These are phyloP conservation scores for Skeletonema costatum DNA, from an alignment of 108 stramenopile species.

Conservation along the genomic window DNA sequence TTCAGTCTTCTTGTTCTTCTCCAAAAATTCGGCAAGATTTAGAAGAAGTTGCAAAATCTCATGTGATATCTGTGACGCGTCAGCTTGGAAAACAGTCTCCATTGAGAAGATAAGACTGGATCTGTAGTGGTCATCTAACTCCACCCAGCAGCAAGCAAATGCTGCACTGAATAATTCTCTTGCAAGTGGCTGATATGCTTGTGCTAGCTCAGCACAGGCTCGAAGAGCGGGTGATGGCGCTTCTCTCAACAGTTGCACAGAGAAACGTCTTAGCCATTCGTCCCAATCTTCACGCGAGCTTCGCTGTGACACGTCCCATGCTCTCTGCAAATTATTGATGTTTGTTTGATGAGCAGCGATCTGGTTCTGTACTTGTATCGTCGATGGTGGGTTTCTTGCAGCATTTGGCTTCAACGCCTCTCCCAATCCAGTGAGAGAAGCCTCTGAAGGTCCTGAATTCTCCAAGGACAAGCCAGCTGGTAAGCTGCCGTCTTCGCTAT, in stretches of 20 bases:
- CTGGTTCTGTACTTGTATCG: constrained; percentile 42
- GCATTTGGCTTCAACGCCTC: constrained; percentile 16
- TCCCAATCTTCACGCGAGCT: constrained; percentile 95
- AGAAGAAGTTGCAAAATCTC: constrained; percentile 94
- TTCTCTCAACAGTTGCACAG: constrained; percentile 94
- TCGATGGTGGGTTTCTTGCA: constrained; percentile 39
- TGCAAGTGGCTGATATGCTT: constrained; percentile 94
- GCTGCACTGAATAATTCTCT: constrained; percentile 96
- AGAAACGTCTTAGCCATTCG: constrained; percentile 95
- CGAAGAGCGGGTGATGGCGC: constrained; percentile 94
- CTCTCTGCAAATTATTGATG: constrained; percentile 78
- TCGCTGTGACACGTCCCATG: constrained; percentile 94
- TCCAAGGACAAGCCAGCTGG: constrained; percentile 30
- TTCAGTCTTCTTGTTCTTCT: constrained; percentile 66
- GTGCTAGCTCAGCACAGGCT: constrained; percentile 89
- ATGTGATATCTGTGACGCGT: constrained; percentile 71
- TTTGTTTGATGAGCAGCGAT: constrained; percentile 53
- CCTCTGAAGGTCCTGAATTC: constrained; percentile 37
- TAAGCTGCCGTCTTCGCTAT: constrained; percentile 28
- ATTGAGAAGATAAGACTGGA: constrained; percentile 80
- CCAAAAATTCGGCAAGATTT: constrained; percentile 99
- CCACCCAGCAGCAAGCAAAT: constrained; percentile 96
- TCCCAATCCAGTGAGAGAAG: constrained; percentile 35
- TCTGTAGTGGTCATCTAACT: constrained; percentile 77
- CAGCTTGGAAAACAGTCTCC: constrained; percentile 84